Evolutionary conservation across 1,139 yeast species (phyloP).

Genomic region (Sugiyamaella neomexicana): DNA sequence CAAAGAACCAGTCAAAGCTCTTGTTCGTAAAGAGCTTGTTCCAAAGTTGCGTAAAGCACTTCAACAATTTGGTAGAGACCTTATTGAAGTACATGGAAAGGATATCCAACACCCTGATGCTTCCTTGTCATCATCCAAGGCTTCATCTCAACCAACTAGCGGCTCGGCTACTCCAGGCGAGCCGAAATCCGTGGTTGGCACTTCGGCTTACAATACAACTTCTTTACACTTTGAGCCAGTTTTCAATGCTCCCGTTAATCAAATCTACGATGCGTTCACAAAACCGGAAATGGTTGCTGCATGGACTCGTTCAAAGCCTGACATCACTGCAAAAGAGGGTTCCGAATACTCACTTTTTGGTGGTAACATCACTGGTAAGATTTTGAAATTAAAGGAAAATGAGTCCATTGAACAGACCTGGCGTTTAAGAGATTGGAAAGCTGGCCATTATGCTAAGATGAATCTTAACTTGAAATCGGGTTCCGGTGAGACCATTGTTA

Average conservation of each 20-base stretch:
- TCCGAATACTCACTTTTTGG: slow-evolving; percentile 73
- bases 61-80: slow-evolving; percentile 69
- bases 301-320: slow-evolving; percentile 83
- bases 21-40: slow-evolving; percentile 60
- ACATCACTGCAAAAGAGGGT: slow-evolving; percentile 61
- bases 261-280: slow-evolving; percentile 70
- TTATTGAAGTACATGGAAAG: slow-evolving; percentile 71
- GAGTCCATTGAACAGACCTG: slow-evolving; percentile 69
- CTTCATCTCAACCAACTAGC: slow-evolving; percentile 47
- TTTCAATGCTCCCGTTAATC: slow-evolving; percentile 86
- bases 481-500: slow-evolving; percentile 75
- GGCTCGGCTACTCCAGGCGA: slow-evolving; percentile 27
- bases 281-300: slow-evolving; percentile 78
- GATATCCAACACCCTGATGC: slow-evolving; percentile 76
- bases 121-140: slow-evolving; percentile 47
- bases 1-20: slow-evolving; percentile 51
- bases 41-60: slow-evolving; percentile 68
- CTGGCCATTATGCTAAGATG: slow-evolving; percentile 73
- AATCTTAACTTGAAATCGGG: slow-evolving; percentile 71
- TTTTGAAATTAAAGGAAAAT: slow-evolving; percentile 58
- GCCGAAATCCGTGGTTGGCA: slow-evolving; percentile 44
- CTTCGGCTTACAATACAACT: slow-evolving; percentile 64
- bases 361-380: slow-evolving; percentile 79
- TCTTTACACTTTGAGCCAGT: slow-evolving; percentile 73
- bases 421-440: slow-evolving; percentile 89